Base-by-base conservation (phyloP, 192 early-diverging fungal genomes). In the Diversispora eburnea region DNA sequence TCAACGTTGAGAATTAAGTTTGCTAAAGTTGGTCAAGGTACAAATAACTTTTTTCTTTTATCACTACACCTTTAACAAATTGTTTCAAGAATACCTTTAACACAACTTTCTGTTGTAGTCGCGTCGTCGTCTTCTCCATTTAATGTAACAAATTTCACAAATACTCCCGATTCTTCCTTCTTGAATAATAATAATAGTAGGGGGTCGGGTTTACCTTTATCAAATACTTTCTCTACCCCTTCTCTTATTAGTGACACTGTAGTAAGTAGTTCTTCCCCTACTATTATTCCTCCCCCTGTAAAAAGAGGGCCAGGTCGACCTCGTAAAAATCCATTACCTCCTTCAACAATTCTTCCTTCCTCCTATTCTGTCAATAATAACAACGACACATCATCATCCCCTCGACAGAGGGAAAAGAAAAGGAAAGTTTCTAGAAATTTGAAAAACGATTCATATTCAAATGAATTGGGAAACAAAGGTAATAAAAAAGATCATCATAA, bases 221-320 rank as follows among this genome's bases (percentile, higher is more conserved):
- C 22, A 19, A 65, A 65, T 65, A 43, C n/a, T n/a, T n/a, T n/a
- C n/a, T n/a, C n/a, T n/a, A n/a, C 5, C 25, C 25, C 25, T 33
- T 33, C 25, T 33, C 25, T 33, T 33, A 41, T 20, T 58, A 19
- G 2, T 8, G 56, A 58, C 17, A 58, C 20, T 58, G 8, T 19
- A 58, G 20, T 58, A 58, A 22, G 56, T 58, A 58, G n/a, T 20
- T 20, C 57, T 59, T 59, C 57, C 25, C 9, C 25, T n/a, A 12
- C 19, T 54, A 49, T 42, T 43, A 43, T 17, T 46, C 6, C 41
- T 45, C 17, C 58, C 43, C 59, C 60, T 47, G 25, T 59, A 17
- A 71, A 42, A 71, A 56, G 69, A 71, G 69, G 69, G 5, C 69
- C 69, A 9, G 69, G 69, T 56, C 42, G 69, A 71, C 69, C 69